A percentile compares a stretch with the other conserved stretches of the same genome.
These are phyloP conservation scores for Rhizopogon parksii DNA, from an alignment of 1,284 basidiomycete species.

Conservation along the genomic window DNA sequence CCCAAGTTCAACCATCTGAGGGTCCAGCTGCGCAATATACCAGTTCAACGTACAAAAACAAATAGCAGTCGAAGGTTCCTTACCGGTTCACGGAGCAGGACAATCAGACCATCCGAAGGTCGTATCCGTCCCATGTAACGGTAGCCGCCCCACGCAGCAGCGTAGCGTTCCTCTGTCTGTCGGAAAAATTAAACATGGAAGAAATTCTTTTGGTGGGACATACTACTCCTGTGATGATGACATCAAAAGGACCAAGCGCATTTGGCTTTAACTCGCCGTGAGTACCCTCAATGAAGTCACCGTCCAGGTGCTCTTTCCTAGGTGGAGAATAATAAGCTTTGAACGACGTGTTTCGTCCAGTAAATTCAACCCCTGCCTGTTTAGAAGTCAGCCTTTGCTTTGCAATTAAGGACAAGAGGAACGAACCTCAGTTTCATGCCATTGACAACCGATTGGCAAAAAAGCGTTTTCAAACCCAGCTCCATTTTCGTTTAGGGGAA, in stretches of 20 bases:
- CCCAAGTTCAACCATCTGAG: constrained; percentile 26
- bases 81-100: constrained; percentile 36
- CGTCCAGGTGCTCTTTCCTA: not conserved
- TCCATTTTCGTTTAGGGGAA: constrained; percentile 21
- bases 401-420: constrained; percentile 4
- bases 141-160: constrained; percentile 41
- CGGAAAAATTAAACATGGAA: constrained; percentile 9
- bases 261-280: constrained; percentile 9
- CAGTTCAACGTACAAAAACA: constrained; percentile 1
- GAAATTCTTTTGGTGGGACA: constrained; percentile 12
- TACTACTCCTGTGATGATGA: constrained; percentile 47
- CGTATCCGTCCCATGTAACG: constrained; percentile 28
- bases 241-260: constrained; percentile 27
- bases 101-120: constrained; percentile 30
- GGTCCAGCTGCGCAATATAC: constrained; percentile 17
- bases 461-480: constrained; percentile 35
- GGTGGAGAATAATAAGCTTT: constrained; percentile 29
- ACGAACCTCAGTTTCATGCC: constrained; percentile 32
- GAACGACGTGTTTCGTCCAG: constrained; percentile 30
- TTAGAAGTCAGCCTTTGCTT: not conserved
- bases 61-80: constrained; percentile 12
- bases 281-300: constrained; percentile 8
- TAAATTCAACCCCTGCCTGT: constrained; percentile 39
- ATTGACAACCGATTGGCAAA: constrained; percentile 34
- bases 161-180: constrained; percentile 41